Percentiles rank a stretch among this genome's conserved stretches.
These are phyloP conservation scores for Phaseolus lunatus DNA, from an alignment of 306 rosid genomes.

Conservation along the genomic window DNA sequence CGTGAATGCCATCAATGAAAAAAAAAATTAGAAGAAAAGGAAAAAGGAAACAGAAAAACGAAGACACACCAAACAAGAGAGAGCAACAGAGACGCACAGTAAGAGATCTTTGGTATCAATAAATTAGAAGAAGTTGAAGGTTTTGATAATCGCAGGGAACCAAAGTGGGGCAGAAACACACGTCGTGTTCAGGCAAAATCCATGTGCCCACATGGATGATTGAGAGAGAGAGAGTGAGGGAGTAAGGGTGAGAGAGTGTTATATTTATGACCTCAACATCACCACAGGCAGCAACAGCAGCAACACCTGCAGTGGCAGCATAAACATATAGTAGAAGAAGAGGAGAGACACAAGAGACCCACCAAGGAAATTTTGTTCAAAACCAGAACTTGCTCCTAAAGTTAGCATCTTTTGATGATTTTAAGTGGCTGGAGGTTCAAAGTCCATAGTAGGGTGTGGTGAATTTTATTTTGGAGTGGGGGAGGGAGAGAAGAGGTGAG, in stretches of 20 bases:
- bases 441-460: constrained; percentile 37
- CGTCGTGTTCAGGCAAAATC: constrained; percentile 92
- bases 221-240: constrained; percentile 58
- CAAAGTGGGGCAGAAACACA: constrained; percentile 75
- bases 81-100: constrained; percentile 34
- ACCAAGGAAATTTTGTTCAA: constrained; percentile 39
- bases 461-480: neutral
- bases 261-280: constrained; percentile 49
- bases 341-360: constrained; percentile 39
- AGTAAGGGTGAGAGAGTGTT: constrained; percentile 33
- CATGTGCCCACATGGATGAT: constrained; percentile 97
- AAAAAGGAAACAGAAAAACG: neutral
- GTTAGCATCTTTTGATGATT: constrained; percentile 36
- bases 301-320: constrained; percentile 23
- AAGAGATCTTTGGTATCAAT: constrained; percentile 43
- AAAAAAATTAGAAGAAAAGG: neutral
- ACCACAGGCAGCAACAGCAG: constrained; percentile 14
- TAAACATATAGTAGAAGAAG: constrained; percentile 6
- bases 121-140: constrained; percentile 33
- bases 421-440: constrained; percentile 8
- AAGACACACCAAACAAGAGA: constrained; percentile 18
- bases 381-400: constrained; percentile 37
- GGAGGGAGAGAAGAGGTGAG: neutral
- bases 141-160: constrained; percentile 16
- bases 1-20: constrained; percentile 61